Evolutionary conservation across 2,329 filamentous ascomycete species (phyloP), one percentile per base, ranked within the genome.

Genomic region (Aspergillus ruber): DNA sequence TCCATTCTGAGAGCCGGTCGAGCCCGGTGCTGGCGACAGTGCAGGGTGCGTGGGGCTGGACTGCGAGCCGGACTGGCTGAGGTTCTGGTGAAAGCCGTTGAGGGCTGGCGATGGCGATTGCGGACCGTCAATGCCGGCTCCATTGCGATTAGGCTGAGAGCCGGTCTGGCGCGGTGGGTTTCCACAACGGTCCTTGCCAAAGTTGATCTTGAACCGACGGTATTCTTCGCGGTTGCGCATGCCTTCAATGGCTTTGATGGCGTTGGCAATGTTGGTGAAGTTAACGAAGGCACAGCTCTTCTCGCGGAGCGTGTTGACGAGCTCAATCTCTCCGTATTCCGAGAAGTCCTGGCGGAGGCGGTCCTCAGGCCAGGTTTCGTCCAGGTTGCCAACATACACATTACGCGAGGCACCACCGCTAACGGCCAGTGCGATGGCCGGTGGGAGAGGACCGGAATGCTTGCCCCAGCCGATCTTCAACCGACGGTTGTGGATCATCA

Each of bases 201-300:
- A 98, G 76, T 98, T 98, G 68, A 98, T 91, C 80, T 98, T 98
- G 83, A 98, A 98, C 61, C 93, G 85, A 71, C 84, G 88, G 78
- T 98, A 98, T 64, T 98, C 93, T 39, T 97, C 93, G 65, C 90
- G 90, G 63, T 90, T 87, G 49, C 93, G 84, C 55, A 98, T 84
- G 18, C 90, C 93, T 72, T 98, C 93, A 56, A 98, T 98, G 1
- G 93, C 93, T 76, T 98, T 98, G 77, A 98, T 98, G 44, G 93
- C 93, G 61, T 98, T 98, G 65, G 93, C 93, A 66, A 98, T 98
- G 74, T 98, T 98, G 65, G 93, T 98, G 69, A 98, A 98, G 75
- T 98, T 98, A 68, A 98, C 93, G 67, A 98, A 98, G 0, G 93
- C 93, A 69, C 93, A 98, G 74, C 90, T 96, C 83, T 98, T 98